Evolutionary conservation across 2,329 filamentous ascomycete genomes (phyloP).

Genomic region (Nothopassalora personata): DNA sequence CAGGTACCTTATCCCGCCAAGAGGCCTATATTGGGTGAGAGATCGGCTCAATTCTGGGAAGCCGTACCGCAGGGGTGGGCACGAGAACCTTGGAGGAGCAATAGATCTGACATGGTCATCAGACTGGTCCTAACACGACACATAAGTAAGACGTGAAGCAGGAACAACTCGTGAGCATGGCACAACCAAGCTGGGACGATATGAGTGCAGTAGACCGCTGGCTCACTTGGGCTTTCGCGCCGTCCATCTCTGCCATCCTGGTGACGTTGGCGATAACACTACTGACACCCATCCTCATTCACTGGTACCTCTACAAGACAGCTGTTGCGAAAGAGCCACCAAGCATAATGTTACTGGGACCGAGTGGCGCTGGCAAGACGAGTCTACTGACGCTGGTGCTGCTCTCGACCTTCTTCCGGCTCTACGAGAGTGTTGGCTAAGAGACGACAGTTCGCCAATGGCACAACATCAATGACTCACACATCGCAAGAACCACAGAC

Average conservation of each 20-base stretch:
- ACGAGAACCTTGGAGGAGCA: too few relatives aligned
- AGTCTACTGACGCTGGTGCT: slow-evolving; percentile 71
- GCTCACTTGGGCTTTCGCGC: slow-evolving; percentile 44
- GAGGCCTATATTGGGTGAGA: too few relatives aligned
- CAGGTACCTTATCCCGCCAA: too few relatives aligned
- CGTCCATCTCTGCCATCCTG: slow-evolving; percentile 49
- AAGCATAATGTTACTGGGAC: slow-evolving; percentile 74
- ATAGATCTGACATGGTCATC: background rate
- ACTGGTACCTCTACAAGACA: slow-evolving; percentile 65
- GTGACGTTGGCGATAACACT: slow-evolving; percentile 67
- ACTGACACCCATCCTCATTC: slow-evolving; percentile 69
- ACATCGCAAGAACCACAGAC: slow-evolving; percentile 58
- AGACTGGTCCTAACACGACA: background rate
- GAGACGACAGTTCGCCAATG: slow-evolving; percentile 49
- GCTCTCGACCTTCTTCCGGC: background rate
- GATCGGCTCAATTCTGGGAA: too few relatives aligned
- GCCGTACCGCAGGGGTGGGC: too few relatives aligned
- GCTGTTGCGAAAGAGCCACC: slow-evolving; percentile 57
- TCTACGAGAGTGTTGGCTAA: background rate
- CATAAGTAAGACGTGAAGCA: background rate
- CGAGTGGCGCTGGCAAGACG: slow-evolving; percentile 81
- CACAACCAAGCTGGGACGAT: background rate
- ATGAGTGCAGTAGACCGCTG: slow-evolving; percentile 27
- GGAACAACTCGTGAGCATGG: background rate
- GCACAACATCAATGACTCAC: slow-evolving; percentile 52